Conservation (phyloP, 2,329 filamentous ascomycete species). For the Gaeumannomyces tritici region DNA sequence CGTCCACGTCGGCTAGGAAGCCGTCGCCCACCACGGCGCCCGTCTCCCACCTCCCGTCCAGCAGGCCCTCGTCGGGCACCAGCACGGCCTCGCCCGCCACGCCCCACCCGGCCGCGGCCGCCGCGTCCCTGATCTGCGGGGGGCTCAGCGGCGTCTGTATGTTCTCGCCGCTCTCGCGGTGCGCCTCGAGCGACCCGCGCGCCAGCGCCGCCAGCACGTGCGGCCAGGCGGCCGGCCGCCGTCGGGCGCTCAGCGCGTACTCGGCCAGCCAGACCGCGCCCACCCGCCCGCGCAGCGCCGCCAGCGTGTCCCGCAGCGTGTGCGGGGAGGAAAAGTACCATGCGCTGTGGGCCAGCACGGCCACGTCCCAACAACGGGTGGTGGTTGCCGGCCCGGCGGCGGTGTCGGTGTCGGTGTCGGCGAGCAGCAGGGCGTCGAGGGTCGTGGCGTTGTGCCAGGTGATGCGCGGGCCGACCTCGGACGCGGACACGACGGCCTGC, state of each 20-base stretch:
- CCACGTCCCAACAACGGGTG: slow-evolving; percentile 27
- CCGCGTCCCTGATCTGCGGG: slow-evolving; percentile 24
- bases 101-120: slow-evolving; percentile 24
- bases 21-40: slow-evolving; percentile 17
- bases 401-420: too few relatives aligned
- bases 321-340: slow-evolving; percentile 40
- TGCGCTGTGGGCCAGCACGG: slow-evolving; percentile 39
- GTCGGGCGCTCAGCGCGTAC: slow-evolving; percentile 32
- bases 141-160: slow-evolving; percentile 36
- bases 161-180: slow-evolving; percentile 29
- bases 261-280: slow-evolving; percentile 32
- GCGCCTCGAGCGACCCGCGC: slow-evolving; percentile 30
- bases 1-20: slow-evolving; percentile 23
- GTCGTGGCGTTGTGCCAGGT: slow-evolving; percentile 30
- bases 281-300: slow-evolving; percentile 21
- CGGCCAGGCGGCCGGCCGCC: slow-evolving; percentile 25
- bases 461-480: slow-evolving; percentile 29
- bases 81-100: slow-evolving; percentile 25
- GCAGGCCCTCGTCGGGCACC: slow-evolving; percentile 24
- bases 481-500: slow-evolving; percentile 30
- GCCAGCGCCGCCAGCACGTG: slow-evolving; percentile 43
- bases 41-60: slow-evolving; percentile 38
- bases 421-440: slow-evolving; percentile 20
- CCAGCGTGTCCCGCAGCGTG: slow-evolving; percentile 24
- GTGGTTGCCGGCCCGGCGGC: too few relatives aligned